A percentile compares a stretch with the other conserved stretches of the same genome.
Conservation (phyloP, 805 yeast genomes). For the Metschnikowia anglica region DNA sequence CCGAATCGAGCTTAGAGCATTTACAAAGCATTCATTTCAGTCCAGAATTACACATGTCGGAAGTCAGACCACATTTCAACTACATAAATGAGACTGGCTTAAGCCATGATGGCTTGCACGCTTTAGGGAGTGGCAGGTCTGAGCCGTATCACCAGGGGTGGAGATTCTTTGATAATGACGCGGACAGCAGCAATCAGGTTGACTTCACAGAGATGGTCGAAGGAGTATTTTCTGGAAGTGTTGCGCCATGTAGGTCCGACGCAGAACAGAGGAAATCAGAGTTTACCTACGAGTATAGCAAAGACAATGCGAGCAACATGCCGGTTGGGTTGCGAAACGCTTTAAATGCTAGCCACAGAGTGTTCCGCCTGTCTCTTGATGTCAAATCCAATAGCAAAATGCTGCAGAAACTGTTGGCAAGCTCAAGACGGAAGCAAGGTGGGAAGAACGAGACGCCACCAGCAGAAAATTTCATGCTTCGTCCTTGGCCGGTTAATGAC, state of each 20-base stretch:
- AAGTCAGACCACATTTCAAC: constrained; percentile 1
- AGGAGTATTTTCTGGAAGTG: constrained; percentile 6
- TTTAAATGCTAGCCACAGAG: constrained; percentile 6
- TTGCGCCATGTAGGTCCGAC: background rate
- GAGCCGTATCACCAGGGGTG: constrained; percentile 10
- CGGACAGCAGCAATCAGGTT: constrained; percentile 1
- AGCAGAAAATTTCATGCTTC: constrained; percentile 9
- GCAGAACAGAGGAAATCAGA: background rate
- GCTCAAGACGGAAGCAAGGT: background rate
- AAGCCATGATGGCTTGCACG: constrained; percentile 4
- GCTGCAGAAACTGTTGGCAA: constrained; percentile 1
- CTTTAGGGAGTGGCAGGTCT: constrained; percentile 1
- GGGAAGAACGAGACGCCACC: constrained; percentile 5
- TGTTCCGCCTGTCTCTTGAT: constrained; percentile 2
- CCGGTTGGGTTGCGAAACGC: constrained; percentile 13
- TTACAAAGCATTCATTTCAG: constrained; percentile 11
- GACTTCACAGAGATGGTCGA: constrained; percentile 14
- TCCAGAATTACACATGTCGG: constrained; percentile 9
- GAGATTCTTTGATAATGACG: constrained; percentile 5
- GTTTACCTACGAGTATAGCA: background rate
- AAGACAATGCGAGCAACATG: constrained; percentile 3
- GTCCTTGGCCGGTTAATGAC: constrained; percentile 13
- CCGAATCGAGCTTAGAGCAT: constrained; percentile 13
- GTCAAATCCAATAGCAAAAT: background rate
- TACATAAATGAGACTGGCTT: constrained; percentile 1